Evolutionary conservation across 2,329 filamentous ascomycete species (phyloP).

Genomic region (Arthrocladium fulminans): DNA sequence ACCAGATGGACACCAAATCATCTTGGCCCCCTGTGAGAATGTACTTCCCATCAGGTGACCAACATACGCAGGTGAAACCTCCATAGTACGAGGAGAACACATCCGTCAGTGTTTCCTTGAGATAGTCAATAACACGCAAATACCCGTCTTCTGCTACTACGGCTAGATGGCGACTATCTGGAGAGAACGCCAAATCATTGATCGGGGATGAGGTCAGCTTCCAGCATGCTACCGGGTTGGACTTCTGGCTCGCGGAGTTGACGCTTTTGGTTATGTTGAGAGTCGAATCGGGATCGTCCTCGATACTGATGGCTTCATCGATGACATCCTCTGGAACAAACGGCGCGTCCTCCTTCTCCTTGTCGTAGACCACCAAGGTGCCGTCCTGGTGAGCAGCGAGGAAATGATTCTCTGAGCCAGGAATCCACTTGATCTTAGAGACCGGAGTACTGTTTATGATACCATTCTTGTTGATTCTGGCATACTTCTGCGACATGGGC

Average conservation of each 20-base stretch:
- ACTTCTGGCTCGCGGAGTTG: conserved; percentile 85
- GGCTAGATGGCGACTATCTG: conserved; percentile 76
- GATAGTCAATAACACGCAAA: conserved; percentile 80
- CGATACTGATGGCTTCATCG: conserved; percentile 26
- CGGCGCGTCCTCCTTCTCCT: conserved; percentile 82
- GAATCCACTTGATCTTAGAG: conserved; percentile 84
- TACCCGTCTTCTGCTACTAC: conserved; percentile 88
- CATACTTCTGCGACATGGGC: conserved; percentile 90
- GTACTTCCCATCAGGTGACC: conserved; percentile 96
- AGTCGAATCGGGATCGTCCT: conserved; percentile 29
- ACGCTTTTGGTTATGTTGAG: conserved; percentile 83
- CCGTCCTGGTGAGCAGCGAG: conserved; percentile 89
- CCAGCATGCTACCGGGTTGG: conserved; percentile 87
- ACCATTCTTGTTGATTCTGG: conserved; percentile 92
- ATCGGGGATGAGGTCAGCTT: conserved; percentile 84
- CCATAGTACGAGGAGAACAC: conserved; percentile 90
- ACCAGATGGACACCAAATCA: conserved; percentile 95
- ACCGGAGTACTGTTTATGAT: conserved; percentile 80
- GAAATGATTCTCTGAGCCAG: conserved; percentile 86
- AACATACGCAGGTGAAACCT: conserved; percentile 84
- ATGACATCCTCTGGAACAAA: conserved; percentile 62
- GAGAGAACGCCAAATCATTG: conserved; percentile 86
- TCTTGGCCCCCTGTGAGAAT: conserved; percentile 92
- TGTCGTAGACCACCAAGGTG: conserved; percentile 86
- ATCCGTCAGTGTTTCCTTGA: conserved; percentile 79